phyloP scores from a whole-genome alignment of 805 yeast genomes.

The Zygotorulaspora florentina region DNA sequence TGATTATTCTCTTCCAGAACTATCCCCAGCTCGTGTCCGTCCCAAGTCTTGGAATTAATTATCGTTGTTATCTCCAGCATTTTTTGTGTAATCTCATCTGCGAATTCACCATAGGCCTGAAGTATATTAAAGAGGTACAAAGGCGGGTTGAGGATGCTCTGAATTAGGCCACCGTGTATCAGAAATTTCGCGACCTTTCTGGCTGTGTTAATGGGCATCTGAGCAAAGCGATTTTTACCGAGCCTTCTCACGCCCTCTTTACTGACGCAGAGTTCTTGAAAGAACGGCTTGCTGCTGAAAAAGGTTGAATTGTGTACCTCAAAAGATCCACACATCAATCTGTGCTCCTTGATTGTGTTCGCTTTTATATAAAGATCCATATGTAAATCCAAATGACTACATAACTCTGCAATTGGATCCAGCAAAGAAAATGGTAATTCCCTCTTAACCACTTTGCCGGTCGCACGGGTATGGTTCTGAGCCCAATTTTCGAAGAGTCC shows the following conservation, averaged over 20 bases:
- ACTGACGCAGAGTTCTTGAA: constrained; percentile 13
- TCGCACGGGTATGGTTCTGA: constrained; percentile 5
- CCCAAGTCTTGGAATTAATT: constrained; percentile 6
- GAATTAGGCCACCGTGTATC: constrained; percentile 8
- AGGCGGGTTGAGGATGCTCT: constrained; percentile 11
- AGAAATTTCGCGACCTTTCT: constrained; percentile 9
- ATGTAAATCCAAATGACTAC: constrained; percentile 10
- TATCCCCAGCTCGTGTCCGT: constrained; percentile 7
- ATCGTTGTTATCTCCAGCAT: constrained; percentile 8
- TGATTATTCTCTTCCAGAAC: constrained; percentile 8
- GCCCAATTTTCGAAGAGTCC: constrained; percentile 13
- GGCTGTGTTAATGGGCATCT: constrained; percentile 8
- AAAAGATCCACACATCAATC: constrained; percentile 11
- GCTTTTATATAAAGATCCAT: constrained; percentile 10
- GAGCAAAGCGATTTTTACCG: constrained; percentile 9
- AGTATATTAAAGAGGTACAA: constrained; percentile 8
- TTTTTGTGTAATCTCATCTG: constrained; percentile 11
- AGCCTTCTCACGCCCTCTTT: constrained; percentile 10
- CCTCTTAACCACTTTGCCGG: neutral
- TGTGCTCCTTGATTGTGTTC: constrained; percentile 1
- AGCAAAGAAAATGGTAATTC: neutral
- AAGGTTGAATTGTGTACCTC: constrained; percentile 7
- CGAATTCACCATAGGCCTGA: constrained; percentile 10
- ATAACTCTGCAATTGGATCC: constrained; percentile 5
- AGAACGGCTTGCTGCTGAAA: constrained; percentile 4